Base-by-base conservation (phyloP, 805 yeast genomes). In the Tetrapisispora namnaoensis region DNA sequence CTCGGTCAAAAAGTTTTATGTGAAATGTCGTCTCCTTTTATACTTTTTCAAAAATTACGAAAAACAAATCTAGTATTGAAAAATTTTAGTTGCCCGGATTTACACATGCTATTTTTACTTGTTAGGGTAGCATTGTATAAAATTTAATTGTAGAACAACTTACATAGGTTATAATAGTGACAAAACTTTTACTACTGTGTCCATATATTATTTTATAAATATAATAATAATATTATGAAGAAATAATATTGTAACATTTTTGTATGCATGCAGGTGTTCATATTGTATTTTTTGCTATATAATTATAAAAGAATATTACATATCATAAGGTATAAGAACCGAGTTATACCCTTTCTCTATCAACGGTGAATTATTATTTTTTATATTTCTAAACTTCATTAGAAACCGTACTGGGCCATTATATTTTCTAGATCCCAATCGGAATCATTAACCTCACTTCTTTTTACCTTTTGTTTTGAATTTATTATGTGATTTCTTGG, bases 401-500 rank as follows among this genome's bases (percentile, higher is more conserved):
- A 53, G 35, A 53, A 53, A 5, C 55, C 55, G 32, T 51, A 44
- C 34, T 46, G 45, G 10, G 37, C 45, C 55, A 53, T 53, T 14
- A 53, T 36, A 30, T 49, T 49, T 38, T 53, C 55, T 16, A 51
- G n/a, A 43, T 47, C 50, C 55, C 55, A 53, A 13, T 35, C 44
- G 1, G 17, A 38, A 14, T 21, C 44, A 18, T 17, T 28, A 6
- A 30, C 32, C 30, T 28, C 34, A 37, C 36, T 40, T 37, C 42
- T 30, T 45, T 21, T 24, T 8, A 24, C 32, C n/a, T 34, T 42
- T 34, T 42, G 38, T 13, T 42, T 32, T 17, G 21, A 9, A 28
- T 22, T 42, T 16, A 20, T 42, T 10, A 24, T 27, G 4, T n/a
- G 13, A 36, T 43, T 42, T 13, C 54, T 55, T 39, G 57, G 50